Percentiles rank a stretch among this genome's conserved stretches.
Conservation (phyloP, 163 green algal genomes). For the Chlamydomonas reinhardtii region DNA sequence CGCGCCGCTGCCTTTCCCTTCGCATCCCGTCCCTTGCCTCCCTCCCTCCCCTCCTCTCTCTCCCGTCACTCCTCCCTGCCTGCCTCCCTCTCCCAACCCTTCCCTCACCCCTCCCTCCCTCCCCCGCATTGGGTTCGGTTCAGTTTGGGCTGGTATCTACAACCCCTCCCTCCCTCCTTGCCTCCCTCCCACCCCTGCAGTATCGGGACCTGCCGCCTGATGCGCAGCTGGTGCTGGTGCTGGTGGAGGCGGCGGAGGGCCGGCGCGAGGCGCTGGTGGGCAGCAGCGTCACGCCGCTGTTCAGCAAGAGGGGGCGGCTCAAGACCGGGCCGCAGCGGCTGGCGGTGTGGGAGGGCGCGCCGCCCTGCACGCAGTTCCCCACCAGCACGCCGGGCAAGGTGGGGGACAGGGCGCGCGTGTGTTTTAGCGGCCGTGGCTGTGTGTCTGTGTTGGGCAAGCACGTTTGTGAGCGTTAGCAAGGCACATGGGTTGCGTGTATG, state of each 20-base stretch:
- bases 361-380: constrained; percentile 63
- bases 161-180: neutral
- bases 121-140: too few relatives aligned
- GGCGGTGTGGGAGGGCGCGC: constrained; percentile 65
- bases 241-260: constrained; percentile 69
- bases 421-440: neutral
- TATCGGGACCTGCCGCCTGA: constrained; percentile 84
- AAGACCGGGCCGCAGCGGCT: constrained; percentile 84
- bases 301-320: constrained; percentile 89
- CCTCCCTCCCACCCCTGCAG: constrained; percentile 48
- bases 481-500: too few relatives aligned
- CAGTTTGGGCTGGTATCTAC: too few relatives aligned
- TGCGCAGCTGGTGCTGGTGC: constrained; percentile 73
- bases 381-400: constrained; percentile 79
- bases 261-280: constrained; percentile 62
- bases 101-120: too few relatives aligned
- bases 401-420: constrained; percentile 5
- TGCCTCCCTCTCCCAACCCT: too few relatives aligned
- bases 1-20: too few relatives aligned
- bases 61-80: too few relatives aligned
- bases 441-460: neutral
- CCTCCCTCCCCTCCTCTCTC: too few relatives aligned
- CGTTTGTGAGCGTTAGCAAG: too few relatives aligned
- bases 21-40: too few relatives aligned
- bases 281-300: constrained; percentile 80